Percentiles rank a stretch among this genome's conserved stretches.
These are phyloP conservation scores for Phytophthora cactorum DNA, from an alignment of 352 stramenopile genomes.

Conservation along the genomic window DNA sequence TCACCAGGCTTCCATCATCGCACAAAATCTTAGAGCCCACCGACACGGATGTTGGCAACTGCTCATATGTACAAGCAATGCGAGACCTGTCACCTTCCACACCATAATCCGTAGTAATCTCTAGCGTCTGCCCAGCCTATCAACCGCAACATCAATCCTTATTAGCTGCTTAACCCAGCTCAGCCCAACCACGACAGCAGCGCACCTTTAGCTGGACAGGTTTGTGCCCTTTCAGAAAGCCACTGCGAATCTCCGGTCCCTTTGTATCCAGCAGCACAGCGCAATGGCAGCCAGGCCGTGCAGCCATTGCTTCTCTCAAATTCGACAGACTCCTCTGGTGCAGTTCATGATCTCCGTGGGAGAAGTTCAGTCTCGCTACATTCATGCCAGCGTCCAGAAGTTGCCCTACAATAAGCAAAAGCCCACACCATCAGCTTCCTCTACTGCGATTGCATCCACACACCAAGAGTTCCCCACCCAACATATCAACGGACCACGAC, in stretches of 20 bases:
- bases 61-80: constrained; percentile 96
- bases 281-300: constrained; percentile 76
- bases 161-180: constrained; percentile 15
- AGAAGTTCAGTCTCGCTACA: constrained; percentile 99
- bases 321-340: constrained; percentile 92
- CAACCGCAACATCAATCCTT: background rate
- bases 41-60: constrained; percentile 92
- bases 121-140: constrained; percentile 75
- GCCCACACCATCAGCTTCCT: constrained; percentile 3
- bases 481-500: constrained; percentile 95
- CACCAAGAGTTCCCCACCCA: constrained; percentile 68
- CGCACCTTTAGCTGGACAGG: constrained; percentile 70
- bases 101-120: constrained; percentile 92
- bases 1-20: constrained; percentile 95
- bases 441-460: background rate
- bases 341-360: constrained; percentile 97
- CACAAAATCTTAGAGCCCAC: constrained; percentile 95
- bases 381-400: constrained; percentile 94
- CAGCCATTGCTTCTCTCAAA: constrained; percentile 78
- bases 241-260: constrained; percentile 97
- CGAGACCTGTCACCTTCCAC: constrained; percentile 72
- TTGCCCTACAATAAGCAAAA: constrained; percentile 43
- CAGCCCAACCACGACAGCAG: constrained; percentile 1
- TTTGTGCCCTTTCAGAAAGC: constrained; percentile 72
- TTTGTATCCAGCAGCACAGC: constrained; percentile 98